Base-by-base conservation (phyloP, 495 filamentous ascomycete genomes). In the Xylaria scruposa region DNA sequence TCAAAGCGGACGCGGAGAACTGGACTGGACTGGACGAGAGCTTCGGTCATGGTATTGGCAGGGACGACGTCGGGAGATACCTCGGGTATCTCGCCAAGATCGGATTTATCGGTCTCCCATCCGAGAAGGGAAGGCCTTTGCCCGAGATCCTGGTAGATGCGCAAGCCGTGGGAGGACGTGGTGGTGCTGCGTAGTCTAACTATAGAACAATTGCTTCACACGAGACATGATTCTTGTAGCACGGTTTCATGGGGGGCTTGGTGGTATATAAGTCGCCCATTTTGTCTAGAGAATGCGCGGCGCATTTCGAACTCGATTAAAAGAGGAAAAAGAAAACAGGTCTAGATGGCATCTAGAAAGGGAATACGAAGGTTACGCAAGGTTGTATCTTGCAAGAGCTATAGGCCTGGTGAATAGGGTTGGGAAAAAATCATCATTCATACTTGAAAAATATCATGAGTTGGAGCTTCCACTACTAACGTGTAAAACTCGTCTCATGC, bases 51-150 rank as follows among this genome's bases (percentile, higher is more conserved):
- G 47, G 47, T 9, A 49, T 49, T 10, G 3, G 47, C 19, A 21
- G 19, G n/a, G 47, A 49, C 47, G 47, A 49, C 5, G 19, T 49
- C 6, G 47, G 47, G 19, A 5, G 46, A 49, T 49, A 49, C 17
- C 46, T 49, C 19, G 46, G 46, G 19, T 49, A 49, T 49, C 46
- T 49, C 46, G 46, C 46, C 4, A 49, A 21, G 3, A 21, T 49
- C 19, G 19, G 19, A 21, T 49, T 97, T 80, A 81, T 98, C 61
- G 83, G 83, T 13, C 65, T 72, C 49, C 91, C 93, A 10, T 78
- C 81, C 0, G 81, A 78, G 15, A 79, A 81, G 54, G 84, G 86
- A 4, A 84, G 83, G 33, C 72, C 81, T 21, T 72, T 91, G 63
- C 89, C 90, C 0, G 73, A 76, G 29, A 78, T 84, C 1, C 74